Conservation (phyloP, 2,329 filamentous ascomycete genomes). For the Penicillium sp. region DNA sequence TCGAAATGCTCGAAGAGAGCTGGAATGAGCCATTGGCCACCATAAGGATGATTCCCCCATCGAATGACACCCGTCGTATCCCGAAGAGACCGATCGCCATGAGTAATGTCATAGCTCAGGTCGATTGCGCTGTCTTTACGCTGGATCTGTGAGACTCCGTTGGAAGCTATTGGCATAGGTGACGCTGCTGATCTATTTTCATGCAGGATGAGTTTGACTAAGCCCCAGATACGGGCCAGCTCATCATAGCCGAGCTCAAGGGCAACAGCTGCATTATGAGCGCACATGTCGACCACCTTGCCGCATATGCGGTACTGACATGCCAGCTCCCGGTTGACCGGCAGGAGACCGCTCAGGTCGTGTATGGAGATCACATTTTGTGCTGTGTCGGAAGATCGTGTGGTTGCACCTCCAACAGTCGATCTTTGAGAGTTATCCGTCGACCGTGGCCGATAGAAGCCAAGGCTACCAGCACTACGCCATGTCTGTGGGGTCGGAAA, state of each 20-base stretch:
- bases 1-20: slow-evolving; percentile 66
- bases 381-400: slow-evolving; percentile 48
- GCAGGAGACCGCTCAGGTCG: slow-evolving; percentile 71
- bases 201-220: slow-evolving; percentile 76
- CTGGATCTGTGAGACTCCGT: slow-evolving; percentile 58
- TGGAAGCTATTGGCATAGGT: slow-evolving; percentile 68
- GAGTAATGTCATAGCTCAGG: slow-evolving; percentile 33
- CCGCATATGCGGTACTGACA: slow-evolving; percentile 83
- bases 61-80: slow-evolving; percentile 53
- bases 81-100: slow-evolving; percentile 41
- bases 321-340: slow-evolving; percentile 77
- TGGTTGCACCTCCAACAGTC: slow-evolving; percentile 63
- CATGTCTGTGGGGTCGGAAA: slow-evolving; percentile 58
- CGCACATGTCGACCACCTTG: slow-evolving; percentile 78
- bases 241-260: slow-evolving; percentile 72
- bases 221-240: slow-evolving; percentile 80
- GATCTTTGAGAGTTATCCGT: slow-evolving; percentile 55
- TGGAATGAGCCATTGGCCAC: slow-evolving; percentile 60
- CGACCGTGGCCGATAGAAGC: slow-evolving; percentile 61
- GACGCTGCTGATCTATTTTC: slow-evolving; percentile 76
- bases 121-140: slow-evolving; percentile 41
- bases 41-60: slow-evolving; percentile 64
- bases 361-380: slow-evolving; percentile 78
- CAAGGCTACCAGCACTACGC: slow-evolving; percentile 54
- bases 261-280: slow-evolving; percentile 81